Evolutionary conservation across 768 basidiomycete genomes (phyloP), one percentile per base, ranked within the genome.

Genomic region (Crassisporium funariophilum): DNA sequence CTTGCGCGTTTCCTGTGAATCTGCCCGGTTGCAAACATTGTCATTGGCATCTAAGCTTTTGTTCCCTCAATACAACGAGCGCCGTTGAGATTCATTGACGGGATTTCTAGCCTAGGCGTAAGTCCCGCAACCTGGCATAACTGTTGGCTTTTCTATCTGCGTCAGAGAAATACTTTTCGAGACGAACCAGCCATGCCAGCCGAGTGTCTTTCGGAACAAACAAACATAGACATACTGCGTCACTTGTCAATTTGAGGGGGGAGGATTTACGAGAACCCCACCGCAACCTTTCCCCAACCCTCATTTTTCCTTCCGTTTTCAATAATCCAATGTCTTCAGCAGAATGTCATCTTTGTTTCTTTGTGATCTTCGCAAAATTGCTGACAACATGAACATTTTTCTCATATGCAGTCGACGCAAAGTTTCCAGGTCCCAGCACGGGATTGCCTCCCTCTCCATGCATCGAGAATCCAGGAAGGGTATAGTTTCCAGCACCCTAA

Each of bases 381-480:
- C n/a, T n/a, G n/a, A n/a, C n/a, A n/a, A n/a, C n/a, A 48, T 19
- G 41, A 10, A 39, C 24, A 20, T 33, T 10, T 8, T 33, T 16
- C n/a, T 27, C 13, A 7, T 33, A 16, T 27, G 12, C 36, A 63
- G 63, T 50, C 29, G 72, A 77, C 44, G 66, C 72, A 23, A 75
- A 74, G 51, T 77, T 72, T 51, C 71, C 75, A 40, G 70, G 70
- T 25, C 54, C 45, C 15, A 16, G 40, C 25, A 6, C 23, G 9
- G 73, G 66, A 5, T 56, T 72, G 35, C 74, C 76, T 8, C 78
- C 78, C 7, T 71, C 70, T 11, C 73, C 78, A 1, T 67, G 68
- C 4, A 55, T 58, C 22, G 74, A 78, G 56, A 81, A 79, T 49
- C 75, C 73, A 4, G 77, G 72, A 10, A 66, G 68, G 54, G 77